phyloP scores from a whole-genome alignment of 1,284 basidiomycete species.

The Uromyces viciae-fabae region DNA sequence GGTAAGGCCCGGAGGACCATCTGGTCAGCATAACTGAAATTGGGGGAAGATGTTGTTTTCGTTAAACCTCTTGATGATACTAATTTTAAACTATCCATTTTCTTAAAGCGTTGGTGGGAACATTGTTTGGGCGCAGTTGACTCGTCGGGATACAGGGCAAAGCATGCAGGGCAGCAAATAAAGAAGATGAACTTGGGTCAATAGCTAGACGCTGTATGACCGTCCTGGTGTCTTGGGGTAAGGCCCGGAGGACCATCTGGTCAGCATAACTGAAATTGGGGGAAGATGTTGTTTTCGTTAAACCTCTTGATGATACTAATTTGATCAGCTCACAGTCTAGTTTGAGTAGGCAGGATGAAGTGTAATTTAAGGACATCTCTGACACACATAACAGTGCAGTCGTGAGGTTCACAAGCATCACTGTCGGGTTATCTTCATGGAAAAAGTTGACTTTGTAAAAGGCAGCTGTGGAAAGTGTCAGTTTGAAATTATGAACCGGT shows the following conservation, averaged over 20 bases:
- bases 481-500: too few species aligned
- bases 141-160: slow-evolving; percentile 18
- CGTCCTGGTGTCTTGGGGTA: neutral
- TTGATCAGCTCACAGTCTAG: slow-evolving; percentile 2
- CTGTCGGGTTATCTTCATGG: neutral
- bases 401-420: neutral
- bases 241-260: neutral
- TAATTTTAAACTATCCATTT: neutral
- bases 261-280: slow-evolving; percentile 7
- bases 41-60: neutral
- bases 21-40: slow-evolving; percentile 1
- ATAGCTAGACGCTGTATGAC: slow-evolving; percentile 13
- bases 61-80: neutral
- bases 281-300: neutral
- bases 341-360: neutral
- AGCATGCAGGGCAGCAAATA: slow-evolving; percentile 23
- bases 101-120: neutral
- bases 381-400: neutral
- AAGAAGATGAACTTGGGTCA: neutral
- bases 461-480: too few species aligned
- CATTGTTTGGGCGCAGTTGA: slow-evolving; percentile 7
- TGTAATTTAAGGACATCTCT: neutral
- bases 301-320: neutral
- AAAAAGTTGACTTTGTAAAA: too few species aligned
- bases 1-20: neutral